These are phyloP conservation scores for Phytopythium aichiense DNA, from an alignment of 352 stramenopile species.

Conservation along the genomic window DNA sequence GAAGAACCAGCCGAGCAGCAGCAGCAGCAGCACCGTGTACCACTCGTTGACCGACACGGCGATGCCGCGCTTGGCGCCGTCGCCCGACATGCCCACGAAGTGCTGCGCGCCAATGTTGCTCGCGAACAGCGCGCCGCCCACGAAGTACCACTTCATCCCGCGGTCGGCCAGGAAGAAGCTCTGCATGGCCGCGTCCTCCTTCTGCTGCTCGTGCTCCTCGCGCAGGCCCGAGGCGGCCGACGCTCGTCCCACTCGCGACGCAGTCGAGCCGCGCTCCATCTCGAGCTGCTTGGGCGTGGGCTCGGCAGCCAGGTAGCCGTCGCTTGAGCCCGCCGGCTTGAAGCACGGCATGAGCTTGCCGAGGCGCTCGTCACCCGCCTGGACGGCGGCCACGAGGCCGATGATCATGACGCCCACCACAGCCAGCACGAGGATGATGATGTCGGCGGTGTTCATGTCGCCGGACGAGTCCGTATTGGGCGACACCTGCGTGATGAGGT, in stretches of 20 bases:
- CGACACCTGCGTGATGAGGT: neutral
- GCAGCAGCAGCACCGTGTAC: slow-evolving; percentile 50
- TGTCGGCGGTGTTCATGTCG: neutral
- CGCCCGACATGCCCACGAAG: slow-evolving; percentile 71
- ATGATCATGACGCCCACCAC: neutral
- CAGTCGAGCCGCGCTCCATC: neutral
- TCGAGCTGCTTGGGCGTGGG: neutral
- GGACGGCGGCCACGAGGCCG: neutral
- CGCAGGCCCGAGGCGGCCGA: slow-evolving; percentile 3
- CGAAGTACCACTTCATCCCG: slow-evolving; percentile 65
- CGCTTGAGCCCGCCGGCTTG: neutral
- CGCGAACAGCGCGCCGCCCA: slow-evolving; percentile 53
- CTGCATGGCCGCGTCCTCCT: slow-evolving; percentile 27
- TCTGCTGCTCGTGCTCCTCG: slow-evolving; percentile 18
- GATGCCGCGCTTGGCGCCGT: slow-evolving; percentile 51
- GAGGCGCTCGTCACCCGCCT: neutral
- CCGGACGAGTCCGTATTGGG: neutral
- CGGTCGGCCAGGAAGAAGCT: slow-evolving; percentile 67
- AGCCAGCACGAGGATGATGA: neutral
- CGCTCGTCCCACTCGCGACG: neutral
- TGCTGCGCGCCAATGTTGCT: slow-evolving; percentile 69
- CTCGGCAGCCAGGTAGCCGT: neutral
- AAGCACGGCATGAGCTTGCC: neutral
- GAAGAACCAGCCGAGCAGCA: slow-evolving; percentile 60
- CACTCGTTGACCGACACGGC: slow-evolving; percentile 64